Evolutionary conservation across 2,329 filamentous ascomycete species (phyloP).

Genomic region (Ceratocystis destructans): DNA sequence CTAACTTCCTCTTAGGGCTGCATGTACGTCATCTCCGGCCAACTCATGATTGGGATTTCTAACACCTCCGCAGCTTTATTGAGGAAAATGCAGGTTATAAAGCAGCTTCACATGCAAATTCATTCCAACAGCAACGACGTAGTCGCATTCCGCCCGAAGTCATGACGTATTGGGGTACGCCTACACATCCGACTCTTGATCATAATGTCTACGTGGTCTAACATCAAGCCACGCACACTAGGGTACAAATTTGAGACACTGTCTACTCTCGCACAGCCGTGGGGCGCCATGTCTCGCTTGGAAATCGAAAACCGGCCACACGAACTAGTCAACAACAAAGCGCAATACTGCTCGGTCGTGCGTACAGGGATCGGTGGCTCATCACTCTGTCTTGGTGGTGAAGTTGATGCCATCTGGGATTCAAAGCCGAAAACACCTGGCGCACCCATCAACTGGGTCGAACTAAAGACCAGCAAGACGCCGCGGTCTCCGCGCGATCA

Average conservation of each 20-base stretch:
- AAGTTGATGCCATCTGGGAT: conserved; percentile 90
- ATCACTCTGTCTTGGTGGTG: conserved; percentile 72
- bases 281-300: conserved; percentile 57
- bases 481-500: conserved; percentile 54
- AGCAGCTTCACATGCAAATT: conserved; percentile 43
- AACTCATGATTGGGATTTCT: neutral
- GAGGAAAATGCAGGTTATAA: conserved; percentile 79
- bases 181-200: neutral
- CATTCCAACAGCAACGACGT: conserved; percentile 33
- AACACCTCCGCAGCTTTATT: conserved; percentile 51
- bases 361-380: conserved; percentile 70
- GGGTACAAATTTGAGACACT: conserved; percentile 96
- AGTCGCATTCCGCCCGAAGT: conserved; percentile 51
- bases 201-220: neutral
- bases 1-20: conserved; percentile 31
- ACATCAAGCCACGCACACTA: conserved; percentile 26
- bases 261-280: conserved; percentile 58
- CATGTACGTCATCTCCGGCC: conserved; percentile 32
- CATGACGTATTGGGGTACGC: conserved; percentile 82
- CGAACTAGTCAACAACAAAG: conserved; percentile 68
- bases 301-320: conserved; percentile 65
- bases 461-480: conserved; percentile 79
- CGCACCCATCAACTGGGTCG: conserved; percentile 76
- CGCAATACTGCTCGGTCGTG: conserved; percentile 92
- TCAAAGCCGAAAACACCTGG: conserved; percentile 53